A percentile compares a stretch with the other conserved stretches of the same genome.
These are phyloP conservation scores for Colletotrichum lindemuthianum DNA, from an alignment of 2,329 filamentous ascomycete genomes.

Conservation along the genomic window DNA sequence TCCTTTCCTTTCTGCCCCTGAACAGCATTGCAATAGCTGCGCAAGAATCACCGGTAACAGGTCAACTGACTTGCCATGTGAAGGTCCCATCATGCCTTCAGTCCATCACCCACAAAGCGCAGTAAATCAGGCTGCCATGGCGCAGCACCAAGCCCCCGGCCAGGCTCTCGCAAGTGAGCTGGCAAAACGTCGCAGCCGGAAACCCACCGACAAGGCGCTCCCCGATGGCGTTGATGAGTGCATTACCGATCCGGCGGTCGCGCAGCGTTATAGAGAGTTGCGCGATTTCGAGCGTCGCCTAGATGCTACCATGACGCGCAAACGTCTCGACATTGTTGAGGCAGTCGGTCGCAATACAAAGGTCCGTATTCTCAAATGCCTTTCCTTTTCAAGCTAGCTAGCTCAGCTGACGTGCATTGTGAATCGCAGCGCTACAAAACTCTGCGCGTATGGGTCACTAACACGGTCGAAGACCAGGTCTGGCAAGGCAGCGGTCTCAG, in stretches of 20 bases:
- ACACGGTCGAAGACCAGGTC: conserved; percentile 91
- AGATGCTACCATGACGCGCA: conserved; percentile 93
- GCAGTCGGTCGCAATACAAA: conserved; percentile 79
- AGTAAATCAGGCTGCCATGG: conserved; percentile 64
- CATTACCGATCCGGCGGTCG: conserved; percentile 77
- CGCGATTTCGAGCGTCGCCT: conserved; percentile 88
- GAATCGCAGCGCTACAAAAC: conserved; percentile 75
- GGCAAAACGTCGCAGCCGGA: conserved; percentile 81
- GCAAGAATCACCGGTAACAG: background rate
- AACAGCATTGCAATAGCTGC: background rate
- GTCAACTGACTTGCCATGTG: conserved; percentile 21
- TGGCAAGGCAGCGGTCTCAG: conserved; percentile 82
- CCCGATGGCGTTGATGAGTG: conserved; percentile 89
- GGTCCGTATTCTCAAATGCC: conserved; percentile 50
- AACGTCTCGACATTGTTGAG: conserved; percentile 90
- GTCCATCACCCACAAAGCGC: conserved; percentile 61
- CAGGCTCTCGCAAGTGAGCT: conserved; percentile 56
- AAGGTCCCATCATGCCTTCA: conserved; percentile 67
- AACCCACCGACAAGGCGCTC: conserved; percentile 94
- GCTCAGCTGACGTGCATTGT: conserved; percentile 12
- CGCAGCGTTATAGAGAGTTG: conserved; percentile 82
- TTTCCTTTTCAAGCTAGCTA: background rate
- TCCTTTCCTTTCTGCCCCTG: background rate
- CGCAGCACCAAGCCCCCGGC: conserved; percentile 58
- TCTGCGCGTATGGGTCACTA: conserved; percentile 92